Base-by-base conservation (phyloP, 345 rosid species). In the Salix caprea region DNA sequence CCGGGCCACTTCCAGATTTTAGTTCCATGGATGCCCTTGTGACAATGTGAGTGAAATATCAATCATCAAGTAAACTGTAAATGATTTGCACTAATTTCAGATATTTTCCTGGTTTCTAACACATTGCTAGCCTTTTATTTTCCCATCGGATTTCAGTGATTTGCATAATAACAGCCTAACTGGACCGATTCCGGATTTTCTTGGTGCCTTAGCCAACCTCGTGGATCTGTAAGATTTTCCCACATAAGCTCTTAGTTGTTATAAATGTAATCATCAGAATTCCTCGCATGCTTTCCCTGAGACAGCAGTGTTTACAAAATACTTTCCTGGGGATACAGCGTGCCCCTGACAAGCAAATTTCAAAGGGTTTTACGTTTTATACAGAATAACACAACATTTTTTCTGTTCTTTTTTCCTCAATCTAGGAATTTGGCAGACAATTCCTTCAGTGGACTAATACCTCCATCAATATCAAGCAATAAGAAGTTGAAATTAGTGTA, bases 21-120 rank as follows among this genome's bases (percentile, higher is more conserved):
- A 86, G 89, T 61, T 82, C 84, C 77, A 81, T 82, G 87, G 82
- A 77, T 65, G 84, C 89, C 56, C 82, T 88, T 9, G 85, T 76
- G 74, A 82, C 23, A 39, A 80, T 88, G 89, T 86, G 28, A 74
- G 88, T 79, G 39, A 12, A 65, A 42, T 26, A 16, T 37, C 46
- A 60, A 21, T 14, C 26, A 7, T 16, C 3, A 68, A 52, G 11
- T 28, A 30, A 70, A 19, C 9, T n/a, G 9, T 56, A 6, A 42
- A 18, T 5, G 23, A 30, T 7, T 8, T n/a, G 44, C 8, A 44
- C 19, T 3, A 40, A 18, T 16, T 73, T 60, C 39, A 16, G 26
- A 4, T 28, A 28, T 28, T 42, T 68, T 28, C 37, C 19, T 15
- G 4, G 18, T 14, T 73, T 58, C 44, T 58, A 58, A 58, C 64